These are phyloP conservation scores for Spirogloea muscicola DNA, from an alignment of 139 green algal genomes.

Conservation along the genomic window DNA sequence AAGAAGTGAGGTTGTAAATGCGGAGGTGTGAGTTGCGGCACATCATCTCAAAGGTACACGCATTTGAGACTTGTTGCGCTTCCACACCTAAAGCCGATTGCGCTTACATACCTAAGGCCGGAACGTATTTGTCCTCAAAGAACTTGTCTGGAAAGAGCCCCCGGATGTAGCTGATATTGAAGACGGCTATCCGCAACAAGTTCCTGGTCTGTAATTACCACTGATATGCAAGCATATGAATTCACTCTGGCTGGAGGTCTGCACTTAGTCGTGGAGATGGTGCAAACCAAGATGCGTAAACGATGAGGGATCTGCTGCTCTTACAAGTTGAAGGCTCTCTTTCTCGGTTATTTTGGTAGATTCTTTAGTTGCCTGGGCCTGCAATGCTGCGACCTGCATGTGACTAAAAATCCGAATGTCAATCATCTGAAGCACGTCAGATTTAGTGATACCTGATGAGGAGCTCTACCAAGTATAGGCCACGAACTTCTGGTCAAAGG, in stretches of 20 bases:
- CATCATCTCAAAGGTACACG: too few relatives aligned
- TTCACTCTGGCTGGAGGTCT: not conserved
- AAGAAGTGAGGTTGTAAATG: too few relatives aligned
- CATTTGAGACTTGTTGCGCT: too few relatives aligned
- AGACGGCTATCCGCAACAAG: constrained; percentile 38
- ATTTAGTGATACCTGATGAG: too few relatives aligned
- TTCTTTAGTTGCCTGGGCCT: constrained; percentile 10
- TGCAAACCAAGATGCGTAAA: not conserved
- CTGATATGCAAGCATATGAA: not conserved
- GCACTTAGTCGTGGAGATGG: not conserved
- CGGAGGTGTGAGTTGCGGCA: too few relatives aligned
- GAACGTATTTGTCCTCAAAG: constrained; percentile 46
- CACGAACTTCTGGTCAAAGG: too few relatives aligned
- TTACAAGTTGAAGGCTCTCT: constrained; percentile 23
- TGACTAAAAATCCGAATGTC: too few relatives aligned
- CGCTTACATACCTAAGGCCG: constrained; percentile 37
- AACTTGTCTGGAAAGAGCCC: constrained; percentile 48
- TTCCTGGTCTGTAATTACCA: constrained; percentile 24
- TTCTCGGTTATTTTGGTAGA: constrained; percentile 27
- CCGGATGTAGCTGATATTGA: constrained; percentile 45
- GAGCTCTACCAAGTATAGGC: too few relatives aligned
- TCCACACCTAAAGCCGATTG: constrained; percentile 33
- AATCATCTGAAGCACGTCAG: too few relatives aligned
- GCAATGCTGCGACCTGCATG: too few relatives aligned
- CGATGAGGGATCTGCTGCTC: not conserved